A percentile compares a stretch with the other conserved stretches of the same genome.
Evolutionary conservation across 768 basidiomycete species (phyloP).

Genomic region (Naganishia onofrii): DNA sequence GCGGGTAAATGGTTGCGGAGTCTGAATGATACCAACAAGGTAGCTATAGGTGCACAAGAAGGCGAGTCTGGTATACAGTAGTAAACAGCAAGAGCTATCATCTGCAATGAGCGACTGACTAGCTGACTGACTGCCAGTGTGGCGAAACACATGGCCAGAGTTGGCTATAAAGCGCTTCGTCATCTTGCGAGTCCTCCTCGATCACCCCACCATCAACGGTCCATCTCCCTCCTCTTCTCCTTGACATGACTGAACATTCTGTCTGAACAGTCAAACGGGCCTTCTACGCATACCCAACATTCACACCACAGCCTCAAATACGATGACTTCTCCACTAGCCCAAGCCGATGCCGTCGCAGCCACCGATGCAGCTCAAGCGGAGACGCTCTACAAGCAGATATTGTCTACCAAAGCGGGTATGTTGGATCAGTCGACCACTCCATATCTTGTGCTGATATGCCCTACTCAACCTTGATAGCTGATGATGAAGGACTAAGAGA

Average conservation of each 20-base stretch:
- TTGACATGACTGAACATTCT: too few relatives aligned
- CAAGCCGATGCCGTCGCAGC: constrained; percentile 60
- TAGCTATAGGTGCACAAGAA: too few relatives aligned
- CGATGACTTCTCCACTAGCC: constrained; percentile 51
- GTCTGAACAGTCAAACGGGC: too few relatives aligned
- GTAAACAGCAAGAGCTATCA: too few relatives aligned
- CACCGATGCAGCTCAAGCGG: constrained; percentile 63
- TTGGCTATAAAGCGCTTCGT: constrained; percentile 10
- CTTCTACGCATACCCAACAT: background rate
- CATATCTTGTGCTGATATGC: constrained; percentile 36
- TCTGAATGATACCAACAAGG: too few relatives aligned
- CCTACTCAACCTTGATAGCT: constrained; percentile 45
- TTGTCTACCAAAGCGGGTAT: constrained; percentile 55
- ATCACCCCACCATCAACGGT: background rate
- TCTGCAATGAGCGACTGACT: too few relatives aligned
- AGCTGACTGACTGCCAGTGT: background rate
- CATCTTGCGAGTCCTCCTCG: constrained; percentile 12
- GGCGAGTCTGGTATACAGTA: too few relatives aligned
- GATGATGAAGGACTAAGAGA: constrained; percentile 65
- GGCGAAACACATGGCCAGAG: background rate
- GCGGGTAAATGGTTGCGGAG: too few relatives aligned
- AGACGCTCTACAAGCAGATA: constrained; percentile 71
- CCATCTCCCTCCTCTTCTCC: background rate
- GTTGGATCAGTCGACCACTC: background rate
- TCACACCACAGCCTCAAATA: background rate